Evolutionary conservation across 2,329 filamentous ascomycete genomes (phyloP), one percentile per base, ranked within the genome.

Genomic region (Tetracladium maxilliforme): DNA sequence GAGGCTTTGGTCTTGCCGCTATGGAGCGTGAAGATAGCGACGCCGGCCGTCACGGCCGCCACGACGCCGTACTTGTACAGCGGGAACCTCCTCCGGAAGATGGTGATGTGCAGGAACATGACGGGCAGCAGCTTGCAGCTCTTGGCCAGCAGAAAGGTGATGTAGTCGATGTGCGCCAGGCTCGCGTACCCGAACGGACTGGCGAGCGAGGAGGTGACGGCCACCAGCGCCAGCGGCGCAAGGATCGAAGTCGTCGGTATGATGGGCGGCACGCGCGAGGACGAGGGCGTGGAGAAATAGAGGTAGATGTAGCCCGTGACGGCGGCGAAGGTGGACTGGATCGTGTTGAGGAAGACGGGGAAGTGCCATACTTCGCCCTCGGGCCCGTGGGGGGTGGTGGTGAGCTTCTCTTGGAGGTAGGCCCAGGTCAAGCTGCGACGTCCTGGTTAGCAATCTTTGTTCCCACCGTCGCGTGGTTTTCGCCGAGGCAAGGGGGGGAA

Each of bases 41-140:
- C 90, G 31, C 90, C 90, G 6, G 77, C 65, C 1, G 90, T 98
- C 9, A 98, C 90, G 33, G 86, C 72, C 4, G 79, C 69, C 6
- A 98, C 84, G 30, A 98, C 90, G 21, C 80, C 65, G 56, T 98
- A 98, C 58, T 98, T 98, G 63, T 93, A 93, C 22, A 93, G 61
- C 2, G 90, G 87, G 51, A 94, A 98, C 23, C 75, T 65, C 43
- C 77, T 79, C 31, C 77, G 74, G 61, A 94, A 98, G 23, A 98
- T 54, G 22, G 84, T 87, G 43, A 95, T 70, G 58, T 98, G 87
- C 20, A 98, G 66, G 43, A 90, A 75, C 90, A 98, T 95, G 44
- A 98, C 90, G 4, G 90, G 90, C n/a, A 98, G 72, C 12, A 98
- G 68, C 59, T 98, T 98, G 75, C 90, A 98, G 41, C 78, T 86